Evolutionary conservation across 257 asterid species (phyloP).

Genomic region (Forsythia suspensa): DNA sequence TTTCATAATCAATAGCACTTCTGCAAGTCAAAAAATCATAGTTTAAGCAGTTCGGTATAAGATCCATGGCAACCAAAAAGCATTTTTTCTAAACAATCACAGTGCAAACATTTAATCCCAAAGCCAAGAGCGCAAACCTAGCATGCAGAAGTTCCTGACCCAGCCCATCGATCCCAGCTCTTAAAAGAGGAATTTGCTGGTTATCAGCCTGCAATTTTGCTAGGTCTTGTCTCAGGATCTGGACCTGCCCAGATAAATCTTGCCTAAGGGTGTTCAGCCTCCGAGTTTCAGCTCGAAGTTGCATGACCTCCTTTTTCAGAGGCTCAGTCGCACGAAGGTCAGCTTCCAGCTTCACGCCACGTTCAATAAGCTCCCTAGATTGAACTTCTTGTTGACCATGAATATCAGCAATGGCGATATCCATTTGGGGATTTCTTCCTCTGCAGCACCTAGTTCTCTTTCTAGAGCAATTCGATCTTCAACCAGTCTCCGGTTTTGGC

Average conservation of each 20-base stretch:
- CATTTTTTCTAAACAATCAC: background rate
- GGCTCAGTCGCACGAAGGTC: constrained; percentile 85
- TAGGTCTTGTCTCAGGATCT: constrained; percentile 61
- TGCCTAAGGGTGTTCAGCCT: constrained; percentile 60
- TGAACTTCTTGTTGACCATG: constrained; percentile 78
- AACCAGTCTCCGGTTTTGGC: constrained; percentile 71
- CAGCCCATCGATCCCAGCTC: constrained; percentile 72
- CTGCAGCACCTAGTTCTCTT: constrained; percentile 69
- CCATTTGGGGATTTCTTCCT: constrained; percentile 79
- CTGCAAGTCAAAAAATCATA: constrained; percentile 39
- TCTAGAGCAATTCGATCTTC: constrained; percentile 76
- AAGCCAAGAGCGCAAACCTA: constrained; percentile 45
- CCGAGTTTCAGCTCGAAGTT: constrained; percentile 72
- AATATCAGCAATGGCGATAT: constrained; percentile 61
- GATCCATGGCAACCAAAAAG: constrained; percentile 10
- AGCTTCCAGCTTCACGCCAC: constrained; percentile 72
- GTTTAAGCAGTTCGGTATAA: constrained; percentile 20
- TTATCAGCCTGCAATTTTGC: constrained; percentile 69
- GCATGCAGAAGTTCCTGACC: constrained; percentile 86
- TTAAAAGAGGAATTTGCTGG: constrained; percentile 68
- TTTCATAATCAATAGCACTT: constrained; percentile 82
- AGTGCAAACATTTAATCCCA: background rate
- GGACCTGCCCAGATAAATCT: constrained; percentile 66
- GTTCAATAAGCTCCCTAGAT: constrained; percentile 74
- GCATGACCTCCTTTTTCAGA: constrained; percentile 65